Evolutionary conservation across 768 basidiomycete species (phyloP).

Genomic region (Termitomyces sp.): DNA sequence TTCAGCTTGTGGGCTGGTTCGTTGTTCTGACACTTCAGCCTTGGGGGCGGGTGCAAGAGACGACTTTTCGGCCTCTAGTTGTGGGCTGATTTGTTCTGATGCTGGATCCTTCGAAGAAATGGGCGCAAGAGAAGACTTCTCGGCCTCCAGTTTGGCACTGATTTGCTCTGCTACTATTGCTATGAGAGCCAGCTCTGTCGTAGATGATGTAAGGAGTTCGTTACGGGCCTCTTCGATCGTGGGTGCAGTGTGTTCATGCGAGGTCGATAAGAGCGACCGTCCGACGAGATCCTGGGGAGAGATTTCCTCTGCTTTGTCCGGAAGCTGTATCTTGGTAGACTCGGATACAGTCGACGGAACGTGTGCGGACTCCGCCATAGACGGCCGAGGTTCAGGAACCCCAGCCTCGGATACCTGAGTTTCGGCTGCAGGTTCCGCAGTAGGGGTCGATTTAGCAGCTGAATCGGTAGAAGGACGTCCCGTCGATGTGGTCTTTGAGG

Average conservation of each 20-base stretch:
- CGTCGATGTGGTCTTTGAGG: slow-evolving; percentile 3
- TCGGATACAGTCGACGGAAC: background rate
- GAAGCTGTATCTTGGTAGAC: background rate
- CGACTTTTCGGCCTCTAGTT: background rate
- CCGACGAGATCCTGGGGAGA: background rate
- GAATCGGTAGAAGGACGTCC: background rate
- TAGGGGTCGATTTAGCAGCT: background rate
- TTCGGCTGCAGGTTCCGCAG: slow-evolving; percentile 6
- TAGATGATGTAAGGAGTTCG: background rate
- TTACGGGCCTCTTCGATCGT: background rate
- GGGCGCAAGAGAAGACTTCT: background rate
- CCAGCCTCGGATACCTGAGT: background rate
- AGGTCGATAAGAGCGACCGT: background rate
- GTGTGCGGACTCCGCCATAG: background rate
- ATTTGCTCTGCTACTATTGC: background rate
- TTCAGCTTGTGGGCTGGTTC: background rate
- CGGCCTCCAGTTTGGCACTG: background rate
- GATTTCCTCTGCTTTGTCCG: background rate
- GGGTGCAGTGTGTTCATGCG: background rate
- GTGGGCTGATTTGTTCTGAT: background rate
- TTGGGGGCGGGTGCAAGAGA: background rate
- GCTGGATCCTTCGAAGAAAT: background rate
- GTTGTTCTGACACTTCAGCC: background rate
- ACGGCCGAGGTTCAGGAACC: background rate
- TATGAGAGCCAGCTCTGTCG: background rate